Evolutionary conservation across 768 basidiomycete genomes (phyloP).

Genomic region (Tremella mesenterica): DNA sequence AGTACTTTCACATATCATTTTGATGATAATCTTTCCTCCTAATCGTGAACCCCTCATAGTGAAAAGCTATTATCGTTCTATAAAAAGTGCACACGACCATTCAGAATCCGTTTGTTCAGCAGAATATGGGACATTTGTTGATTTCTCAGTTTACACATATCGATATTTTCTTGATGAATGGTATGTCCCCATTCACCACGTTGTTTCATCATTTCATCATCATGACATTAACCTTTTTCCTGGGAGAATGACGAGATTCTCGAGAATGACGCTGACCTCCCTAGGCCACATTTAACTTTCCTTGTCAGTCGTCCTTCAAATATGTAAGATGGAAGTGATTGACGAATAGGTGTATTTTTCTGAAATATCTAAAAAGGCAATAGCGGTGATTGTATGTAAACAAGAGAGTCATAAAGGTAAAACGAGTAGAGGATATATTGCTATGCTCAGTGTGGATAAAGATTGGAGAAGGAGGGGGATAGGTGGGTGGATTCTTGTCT

Average conservation of each 20-base stretch:
- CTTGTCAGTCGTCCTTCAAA: slow-evolving; percentile 44
- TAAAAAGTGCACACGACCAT: too few species aligned
- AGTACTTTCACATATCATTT: too few species aligned
- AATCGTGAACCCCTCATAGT: too few species aligned
- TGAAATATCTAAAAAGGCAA: slow-evolving; percentile 51
- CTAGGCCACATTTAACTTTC: slow-evolving; percentile 81
- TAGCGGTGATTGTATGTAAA: slow-evolving; percentile 95
- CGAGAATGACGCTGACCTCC: too few species aligned
- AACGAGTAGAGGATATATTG: slow-evolving; percentile 86
- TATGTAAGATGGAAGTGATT: too few species aligned
- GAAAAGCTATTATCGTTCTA: too few species aligned
- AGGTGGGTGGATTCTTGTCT: slow-evolving; percentile 55
- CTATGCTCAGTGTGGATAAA: slow-evolving; percentile 87
- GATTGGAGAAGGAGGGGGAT: slow-evolving; percentile 82
- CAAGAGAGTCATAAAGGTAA: slow-evolving; percentile 69
- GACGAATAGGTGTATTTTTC: slow-evolving; percentile 61
- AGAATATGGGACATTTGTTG: too few species aligned
- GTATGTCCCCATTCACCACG: slow-evolving; percentile 51
- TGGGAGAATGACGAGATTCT: not conserved
- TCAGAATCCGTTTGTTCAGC: too few species aligned
- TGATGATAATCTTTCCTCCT: too few species aligned
- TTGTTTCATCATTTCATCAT: too few species aligned
- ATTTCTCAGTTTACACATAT: slow-evolving; percentile 79
- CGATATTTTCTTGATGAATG: slow-evolving; percentile 95
- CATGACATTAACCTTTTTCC: not conserved